Base-by-base conservation (phyloP, 1,139 yeast species). In the Pneumocystis carinii region DNA sequence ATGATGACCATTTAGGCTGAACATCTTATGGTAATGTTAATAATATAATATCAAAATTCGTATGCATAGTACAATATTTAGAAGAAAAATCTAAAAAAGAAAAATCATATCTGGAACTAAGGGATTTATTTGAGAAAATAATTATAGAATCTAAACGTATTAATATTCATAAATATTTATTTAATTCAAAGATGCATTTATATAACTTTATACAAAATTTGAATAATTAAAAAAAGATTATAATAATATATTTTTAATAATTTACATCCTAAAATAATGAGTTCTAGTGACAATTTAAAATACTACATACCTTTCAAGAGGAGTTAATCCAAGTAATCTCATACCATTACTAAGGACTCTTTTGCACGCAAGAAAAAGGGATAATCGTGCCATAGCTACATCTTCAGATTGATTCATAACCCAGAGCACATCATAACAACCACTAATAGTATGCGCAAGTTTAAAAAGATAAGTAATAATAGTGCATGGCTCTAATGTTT, bases 371-470 rank as follows among this genome's bases (percentile, higher is more conserved):
- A 86, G 81, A 76, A 90, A 94, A 71, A 94, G 81, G 3, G 97
- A 97, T 76, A 92, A 79, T 78, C 99, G 87, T 57, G 98, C 97
- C 66, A 82, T 76, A 63, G 97, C 95, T 72, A 92, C 79, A 64
- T 87, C 90, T 72, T 83, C 83, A 70, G 86, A 88, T 78, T 94
- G 98, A 67, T 97, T 97, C 68, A 96, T 89, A 69, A 94, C 98
- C 96, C 98, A 90, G 75, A 94, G 80, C 64, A 88, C 85, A 73
- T 90, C 96, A 77, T 92, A 92, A 77, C 97, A 88, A 53, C 94
- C 88, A 15, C 97, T 90, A 59, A 94, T 96, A 75, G 85, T 86
- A 74, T 94, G 98, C 27, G 97, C 84, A 72, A 92, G 81, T 75
- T 81, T 86, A 83, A 94, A 92, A 74, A 92, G 81, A 75, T 90